phyloP scores from a whole-genome alignment of 345 rosid genomes.

The Eucalyptus guilfoylei region DNA sequence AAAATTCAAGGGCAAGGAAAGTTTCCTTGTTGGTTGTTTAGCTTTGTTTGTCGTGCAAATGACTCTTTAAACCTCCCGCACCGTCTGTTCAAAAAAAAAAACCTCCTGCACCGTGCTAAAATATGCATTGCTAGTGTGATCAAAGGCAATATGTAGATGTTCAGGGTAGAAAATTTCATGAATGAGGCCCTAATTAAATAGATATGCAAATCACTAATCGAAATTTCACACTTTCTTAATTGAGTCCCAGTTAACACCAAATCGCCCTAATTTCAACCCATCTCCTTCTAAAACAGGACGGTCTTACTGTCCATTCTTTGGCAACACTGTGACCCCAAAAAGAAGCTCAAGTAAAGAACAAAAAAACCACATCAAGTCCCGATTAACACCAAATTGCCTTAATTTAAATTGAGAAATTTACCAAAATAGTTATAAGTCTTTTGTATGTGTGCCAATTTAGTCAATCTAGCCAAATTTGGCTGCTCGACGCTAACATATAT shows the following conservation, averaged over 20 bases:
- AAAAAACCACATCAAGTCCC: too few species aligned
- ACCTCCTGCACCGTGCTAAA: rapidly evolving
- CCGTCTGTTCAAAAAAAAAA: too few species aligned
- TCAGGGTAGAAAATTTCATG: rapidly evolving
- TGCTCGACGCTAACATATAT: rapidly evolving
- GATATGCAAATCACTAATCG: neutral
- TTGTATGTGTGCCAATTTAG: rapidly evolving
- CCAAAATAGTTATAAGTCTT: too few species aligned
- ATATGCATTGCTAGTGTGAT: neutral
- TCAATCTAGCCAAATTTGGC: rapidly evolving
- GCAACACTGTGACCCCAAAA: too few species aligned
- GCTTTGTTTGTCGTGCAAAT: neutral
- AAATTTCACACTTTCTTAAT: neutral
- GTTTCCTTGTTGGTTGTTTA: too few species aligned
- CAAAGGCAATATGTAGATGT: neutral
- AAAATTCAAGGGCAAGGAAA: neutral
- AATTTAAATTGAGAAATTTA: too few species aligned
- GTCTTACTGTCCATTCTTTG: too few species aligned
- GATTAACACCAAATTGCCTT: too few species aligned
- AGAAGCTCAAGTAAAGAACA: too few species aligned
- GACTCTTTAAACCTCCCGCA: rapidly evolving
- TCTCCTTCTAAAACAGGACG: too few species aligned
- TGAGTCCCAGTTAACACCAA: neutral
- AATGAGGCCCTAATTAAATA: neutral
- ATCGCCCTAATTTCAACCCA: neutral